Conservation (phyloP, 306 rosid species). For the Vicia sativa region DNA sequence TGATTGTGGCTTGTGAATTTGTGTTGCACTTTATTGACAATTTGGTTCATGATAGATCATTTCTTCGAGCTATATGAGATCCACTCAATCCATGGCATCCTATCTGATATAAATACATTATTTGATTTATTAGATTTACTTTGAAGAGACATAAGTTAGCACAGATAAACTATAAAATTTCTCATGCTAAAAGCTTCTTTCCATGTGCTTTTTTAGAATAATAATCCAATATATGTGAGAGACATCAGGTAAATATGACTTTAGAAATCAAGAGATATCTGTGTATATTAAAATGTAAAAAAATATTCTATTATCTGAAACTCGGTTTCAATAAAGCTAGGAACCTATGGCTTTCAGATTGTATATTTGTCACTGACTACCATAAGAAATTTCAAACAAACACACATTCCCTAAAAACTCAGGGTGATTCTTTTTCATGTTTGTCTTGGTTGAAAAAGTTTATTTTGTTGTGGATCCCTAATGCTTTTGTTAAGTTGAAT, state of each 20-base stretch:
- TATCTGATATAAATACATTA: no score
- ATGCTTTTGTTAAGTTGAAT: no score
- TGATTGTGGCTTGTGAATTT: no score
- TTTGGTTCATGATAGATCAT: no score
- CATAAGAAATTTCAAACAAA: not conserved
- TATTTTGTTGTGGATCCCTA: no score
- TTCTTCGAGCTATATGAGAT: no score
- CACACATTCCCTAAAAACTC: not conserved
- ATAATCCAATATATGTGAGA: constrained; percentile 6
- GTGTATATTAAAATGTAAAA: not conserved
- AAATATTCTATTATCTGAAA: not conserved
- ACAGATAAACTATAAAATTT: constrained; percentile 38
- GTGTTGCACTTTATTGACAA: no score
- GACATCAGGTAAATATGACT: not conserved
- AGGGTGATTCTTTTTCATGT: no score
- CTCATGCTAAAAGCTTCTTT: constrained; percentile 13
- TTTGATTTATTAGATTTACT: no score
- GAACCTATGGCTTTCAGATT: not conserved
- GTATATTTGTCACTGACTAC: not conserved
- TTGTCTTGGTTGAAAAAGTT: no score
- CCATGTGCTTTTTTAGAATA: constrained; percentile 14
- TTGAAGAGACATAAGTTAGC: no score
- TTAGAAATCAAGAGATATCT: constrained; percentile 15
- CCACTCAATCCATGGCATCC: no score
- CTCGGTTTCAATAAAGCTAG: not conserved